These are phyloP conservation scores for Castanospermum australe DNA, from an alignment of 306 rosid species.

Conservation along the genomic window DNA sequence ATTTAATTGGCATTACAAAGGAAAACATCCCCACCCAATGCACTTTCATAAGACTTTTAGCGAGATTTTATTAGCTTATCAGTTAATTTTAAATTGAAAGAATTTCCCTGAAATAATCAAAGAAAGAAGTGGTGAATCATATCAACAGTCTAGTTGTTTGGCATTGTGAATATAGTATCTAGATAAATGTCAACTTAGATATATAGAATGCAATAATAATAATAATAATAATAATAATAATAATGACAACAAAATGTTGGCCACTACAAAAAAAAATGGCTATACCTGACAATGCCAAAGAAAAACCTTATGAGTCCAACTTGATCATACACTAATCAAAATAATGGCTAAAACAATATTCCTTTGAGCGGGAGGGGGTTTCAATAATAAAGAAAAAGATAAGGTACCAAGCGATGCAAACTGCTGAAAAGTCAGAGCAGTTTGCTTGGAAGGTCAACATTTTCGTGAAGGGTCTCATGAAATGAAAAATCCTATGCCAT, in stretches of 20 bases:
- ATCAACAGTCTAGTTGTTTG: not conserved
- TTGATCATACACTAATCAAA: not conserved
- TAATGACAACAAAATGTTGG: not conserved
- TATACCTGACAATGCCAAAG: not conserved
- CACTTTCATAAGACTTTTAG: not conserved
- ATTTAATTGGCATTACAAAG: not conserved
- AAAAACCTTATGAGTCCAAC: too few species aligned
- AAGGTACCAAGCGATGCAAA: not conserved
- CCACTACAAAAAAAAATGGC: too few species aligned
- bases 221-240: too few species aligned
- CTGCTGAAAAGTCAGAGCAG: not conserved
- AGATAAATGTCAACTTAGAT: not conserved
- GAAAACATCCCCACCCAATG: not conserved
- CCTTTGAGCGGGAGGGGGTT: not conserved
- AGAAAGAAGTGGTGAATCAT: too few species aligned
- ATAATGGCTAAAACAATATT: not conserved
- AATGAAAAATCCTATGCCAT: not conserved
- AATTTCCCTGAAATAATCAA: too few species aligned
- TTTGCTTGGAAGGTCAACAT: not conserved
- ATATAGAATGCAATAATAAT: too few species aligned
- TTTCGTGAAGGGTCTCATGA: not conserved
- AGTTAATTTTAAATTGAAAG: not conserved
- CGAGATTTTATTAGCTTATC: not conserved
- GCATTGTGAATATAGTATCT: not conserved
- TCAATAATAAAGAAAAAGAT: not conserved